Conservation (phyloP, 257 asterid species). For the Coffea canephora region DNA sequence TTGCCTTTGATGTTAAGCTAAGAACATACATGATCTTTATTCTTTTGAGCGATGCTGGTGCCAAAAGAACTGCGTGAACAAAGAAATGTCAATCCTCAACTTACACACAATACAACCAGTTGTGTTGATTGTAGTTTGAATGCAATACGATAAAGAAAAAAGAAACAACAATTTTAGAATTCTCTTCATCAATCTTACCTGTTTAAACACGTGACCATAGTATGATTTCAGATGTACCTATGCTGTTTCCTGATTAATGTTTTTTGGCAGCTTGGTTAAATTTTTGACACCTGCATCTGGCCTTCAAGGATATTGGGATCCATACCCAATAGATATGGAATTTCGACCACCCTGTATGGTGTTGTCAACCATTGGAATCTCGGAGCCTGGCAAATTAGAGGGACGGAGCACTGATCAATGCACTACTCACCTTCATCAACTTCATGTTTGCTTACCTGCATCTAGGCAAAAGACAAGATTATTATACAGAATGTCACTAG, state of each 20-base stretch:
- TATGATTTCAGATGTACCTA: conserved; percentile 4
- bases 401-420: conserved; percentile 82
- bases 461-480: conserved; percentile 81
- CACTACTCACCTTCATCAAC: conserved; percentile 90
- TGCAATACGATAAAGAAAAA: no score
- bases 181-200: background rate
- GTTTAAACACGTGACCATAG: background rate
- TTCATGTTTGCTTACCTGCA: conserved; percentile 90
- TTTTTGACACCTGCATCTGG: conserved; percentile 80
- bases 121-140: no score
- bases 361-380: conserved; percentile 87
- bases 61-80: background rate
- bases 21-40: no score
- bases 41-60: background rate
- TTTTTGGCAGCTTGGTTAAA: conserved; percentile 77
- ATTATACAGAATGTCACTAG: conserved; percentile 94
- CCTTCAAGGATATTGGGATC: conserved; percentile 96
- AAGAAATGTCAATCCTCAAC: no score
- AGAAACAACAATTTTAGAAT: background rate
- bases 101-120: no score
- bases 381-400: conserved; percentile 83
- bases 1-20: background rate
- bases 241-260: background rate
- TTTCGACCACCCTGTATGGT: conserved; percentile 92
- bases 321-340: conserved; percentile 97